Evolutionary conservation across 2,329 filamentous ascomycete species (phyloP), one percentile per base, ranked within the genome.

Genomic region (Blumeria graminis): DNA sequence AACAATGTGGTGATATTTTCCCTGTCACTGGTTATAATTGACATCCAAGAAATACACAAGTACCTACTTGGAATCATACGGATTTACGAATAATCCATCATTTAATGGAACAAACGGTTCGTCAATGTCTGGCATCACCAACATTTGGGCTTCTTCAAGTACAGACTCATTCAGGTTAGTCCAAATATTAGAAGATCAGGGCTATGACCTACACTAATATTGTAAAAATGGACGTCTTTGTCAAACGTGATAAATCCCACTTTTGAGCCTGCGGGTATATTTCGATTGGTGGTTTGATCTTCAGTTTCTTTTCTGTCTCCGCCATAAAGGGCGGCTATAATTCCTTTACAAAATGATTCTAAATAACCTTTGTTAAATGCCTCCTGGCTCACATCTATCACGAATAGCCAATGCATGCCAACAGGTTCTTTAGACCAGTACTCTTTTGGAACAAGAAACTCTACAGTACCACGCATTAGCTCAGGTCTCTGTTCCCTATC

Each of bases 221-320:
- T 96, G 73, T 96, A 98, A 68, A 96, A 98, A 67, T 98, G 92
- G 58, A 98, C 84, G 64, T 95, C 88, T 69, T 87, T 90, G 71
- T 98, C 92, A 67, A 84, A 98, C 1, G 92, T 95, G 60, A 96
- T 81, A 67, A 98, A 94, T 54, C 90, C 92, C 59, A 98, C 81
- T 71, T 87, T 94, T 53, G 86, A 80, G 11, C 87, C 88, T 56
- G 78, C 72, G 0, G 92, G 86, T 63, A 95, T 74, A 56, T 71
- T 74, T 55, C 76, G 71, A 61, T 75, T 74, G 22, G 63, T 61
- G 57, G 75, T 74, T 48, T 76, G 72, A 50, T 71, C 71, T 52
- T 71, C 69, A 32, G 73, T 72, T 56, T 68, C 68, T 52, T 70
- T 67, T 36, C 74, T 70, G 13, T 79, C 80, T 3, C 76, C 76